Conservation (phyloP, 345 rosid species). For the Boechera stricta region DNA sequence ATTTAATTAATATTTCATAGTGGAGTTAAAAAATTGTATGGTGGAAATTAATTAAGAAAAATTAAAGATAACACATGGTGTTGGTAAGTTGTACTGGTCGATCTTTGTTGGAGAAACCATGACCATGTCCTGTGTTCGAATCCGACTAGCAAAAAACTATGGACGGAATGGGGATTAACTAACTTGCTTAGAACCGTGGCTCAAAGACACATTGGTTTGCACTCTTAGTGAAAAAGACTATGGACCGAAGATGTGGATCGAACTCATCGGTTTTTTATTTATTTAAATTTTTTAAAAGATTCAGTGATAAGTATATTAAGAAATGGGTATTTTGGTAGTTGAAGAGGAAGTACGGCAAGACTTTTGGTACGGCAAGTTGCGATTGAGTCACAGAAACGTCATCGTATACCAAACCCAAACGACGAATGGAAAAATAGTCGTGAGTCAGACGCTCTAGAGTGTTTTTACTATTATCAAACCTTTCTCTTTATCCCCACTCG, state of each 20-base stretch:
- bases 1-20: background rate
- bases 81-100: background rate
- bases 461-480: conserved; percentile 42
- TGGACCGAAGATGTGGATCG: too few species aligned
- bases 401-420: conserved; percentile 41
- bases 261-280: too few species aligned
- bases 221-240: background rate
- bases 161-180: background rate
- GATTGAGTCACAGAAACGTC: conserved; percentile 41
- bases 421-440: conserved; percentile 34
- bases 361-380: conserved; percentile 47
- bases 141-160: background rate
- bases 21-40: background rate
- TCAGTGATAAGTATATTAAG: conserved; percentile 11
- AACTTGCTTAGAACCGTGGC: background rate
- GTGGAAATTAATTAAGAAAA: background rate
- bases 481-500: background rate
- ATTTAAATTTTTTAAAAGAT: too few species aligned
- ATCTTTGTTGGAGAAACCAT: background rate
- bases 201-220: background rate
- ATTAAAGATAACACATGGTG: background rate
- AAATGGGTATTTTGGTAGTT: conserved; percentile 35
- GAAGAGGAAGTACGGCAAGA: conserved; percentile 38
- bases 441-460: conserved; percentile 50
- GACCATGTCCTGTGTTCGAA: background rate